Evolutionary conservation across 2,329 filamentous ascomycete genomes (phyloP).

Genomic region (Pseudocercospora eumusae): DNA sequence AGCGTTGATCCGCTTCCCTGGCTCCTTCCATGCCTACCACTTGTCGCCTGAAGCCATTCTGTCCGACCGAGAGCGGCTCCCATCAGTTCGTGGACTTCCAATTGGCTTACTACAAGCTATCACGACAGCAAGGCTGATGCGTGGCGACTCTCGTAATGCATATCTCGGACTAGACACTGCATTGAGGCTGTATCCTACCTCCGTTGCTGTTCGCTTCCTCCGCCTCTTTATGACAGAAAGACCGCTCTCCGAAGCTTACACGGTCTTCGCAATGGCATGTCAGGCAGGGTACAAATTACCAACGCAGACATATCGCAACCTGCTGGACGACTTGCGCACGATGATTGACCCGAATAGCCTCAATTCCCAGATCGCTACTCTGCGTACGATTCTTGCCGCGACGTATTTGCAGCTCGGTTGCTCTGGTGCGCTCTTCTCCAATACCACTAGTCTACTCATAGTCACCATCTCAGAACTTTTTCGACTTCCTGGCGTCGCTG

Average conservation of each 20-base stretch:
- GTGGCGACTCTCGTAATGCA: conserved; percentile 50
- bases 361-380: conserved; percentile 19
- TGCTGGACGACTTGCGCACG: conserved; percentile 40
- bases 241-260: conserved; percentile 51
- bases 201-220: conserved; percentile 47
- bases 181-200: conserved; percentile 50
- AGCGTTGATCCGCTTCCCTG: conserved; percentile 51
- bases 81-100: conserved; percentile 42
- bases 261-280: conserved; percentile 52
- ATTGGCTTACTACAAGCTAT: conserved; percentile 52
- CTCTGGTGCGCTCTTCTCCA: conserved; percentile 40
- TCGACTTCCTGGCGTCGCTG: conserved; percentile 27
- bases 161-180: conserved; percentile 55
- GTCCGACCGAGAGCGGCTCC: conserved; percentile 43
- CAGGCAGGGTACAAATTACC: conserved; percentile 45
- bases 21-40: conserved; percentile 51
- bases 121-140: conserved; percentile 48
- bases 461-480: conserved; percentile 37
- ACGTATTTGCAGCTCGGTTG: conserved; percentile 47
- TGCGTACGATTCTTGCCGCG: conserved; percentile 46
- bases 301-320: conserved; percentile 2
- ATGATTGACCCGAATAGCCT: conserved; percentile 24
- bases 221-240: conserved; percentile 49
- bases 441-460: conserved; percentile 45
- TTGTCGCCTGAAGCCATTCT: conserved; percentile 51